Evolutionary conservation across 2,329 filamentous ascomycete species (phyloP), one percentile per base, ranked within the genome.

Genomic region (Penicillium sp.): DNA sequence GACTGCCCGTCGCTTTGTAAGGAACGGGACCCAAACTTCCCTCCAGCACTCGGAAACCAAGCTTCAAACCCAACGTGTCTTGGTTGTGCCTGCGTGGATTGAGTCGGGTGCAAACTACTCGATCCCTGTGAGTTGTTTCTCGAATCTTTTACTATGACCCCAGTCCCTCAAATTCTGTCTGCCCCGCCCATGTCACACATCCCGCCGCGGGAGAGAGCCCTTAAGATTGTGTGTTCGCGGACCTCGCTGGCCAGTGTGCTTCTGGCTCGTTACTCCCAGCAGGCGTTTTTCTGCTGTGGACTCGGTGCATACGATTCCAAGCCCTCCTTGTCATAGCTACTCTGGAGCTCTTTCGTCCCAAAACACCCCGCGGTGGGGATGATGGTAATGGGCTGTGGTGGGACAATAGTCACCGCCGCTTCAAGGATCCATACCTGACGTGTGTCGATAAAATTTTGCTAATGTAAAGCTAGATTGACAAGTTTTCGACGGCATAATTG

Each of bases 1-100:
- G 24, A 26, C 24, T 35, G 49, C 48, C 49, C 27, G 37, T 53
- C 63, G 63, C 62, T 68, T 65, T 66, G 63, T 68, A 64, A 66
- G 61, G 50, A 63, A 60, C 65, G 61, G 61, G 62, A 61, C 59
- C 63, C 60, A 65, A 57, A 67, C 65, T 71, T 63, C 64, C 59
- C 64, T 57, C 53, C 62, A 63, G 56, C 63, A 56, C 59, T 58
- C 57, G 49, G 21, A 55, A 51, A 44, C 56, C 49, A 50, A 60
- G 43, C 50, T 50, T 46, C 53, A 35, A 58, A 59, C 56, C 56
- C 70, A 71, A 55, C 63, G 71, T 74, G 72, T 67, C 63, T 67
- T 65, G 60, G 29, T 58, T 66, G 54, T 55, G 56, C 33, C 45
- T 61, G 53, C 62, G 54, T 62, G 58, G 67, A 65, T 61, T 72